Conservation (phyloP, 2,329 filamentous ascomycete species). For the Lithohypha guttulata region DNA sequence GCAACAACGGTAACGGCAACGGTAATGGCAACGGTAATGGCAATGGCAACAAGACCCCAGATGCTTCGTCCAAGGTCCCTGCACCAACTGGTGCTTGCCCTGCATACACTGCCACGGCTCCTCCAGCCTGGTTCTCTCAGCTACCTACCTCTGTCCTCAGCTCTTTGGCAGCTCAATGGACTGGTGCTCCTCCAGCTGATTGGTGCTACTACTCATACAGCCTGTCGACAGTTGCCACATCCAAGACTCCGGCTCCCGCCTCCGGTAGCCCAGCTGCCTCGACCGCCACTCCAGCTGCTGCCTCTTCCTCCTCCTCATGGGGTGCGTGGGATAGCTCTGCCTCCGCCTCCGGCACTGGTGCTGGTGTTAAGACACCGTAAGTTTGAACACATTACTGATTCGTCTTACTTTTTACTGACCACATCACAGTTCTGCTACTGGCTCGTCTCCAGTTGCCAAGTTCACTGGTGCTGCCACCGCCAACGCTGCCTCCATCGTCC, state of each 20-base stretch:
- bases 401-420: conserved; percentile 10
- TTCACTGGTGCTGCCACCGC: conserved; percentile 25
- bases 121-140: conserved; percentile 15
- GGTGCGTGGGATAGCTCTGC: conserved; percentile 15
- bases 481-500: conserved; percentile 23
- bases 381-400: conserved; percentile 5
- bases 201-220: conserved; percentile 16
- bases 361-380: conserved; percentile 56
- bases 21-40: conserved; percentile 5
- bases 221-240: conserved; percentile 8
- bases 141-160: conserved; percentile 11
- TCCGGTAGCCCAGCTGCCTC: conserved; percentile 25
- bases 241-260: conserved; percentile 11
- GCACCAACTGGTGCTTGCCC: conserved; percentile 8
- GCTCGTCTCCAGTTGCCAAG: conserved; percentile 17
- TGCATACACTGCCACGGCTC: conserved; percentile 12
- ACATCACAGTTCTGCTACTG: conserved; percentile 9
- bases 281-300: conserved; percentile 62
- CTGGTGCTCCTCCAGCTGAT: conserved; percentile 12
- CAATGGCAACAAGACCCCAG: conserved; percentile 7
- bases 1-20: too few relatives aligned
- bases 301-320: too few relatives aligned
- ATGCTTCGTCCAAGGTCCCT: too few relatives aligned
- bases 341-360: conserved; percentile 65
- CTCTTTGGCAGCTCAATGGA: conserved; percentile 13